phyloP scores from a whole-genome alignment of 305 asterid genomes.

The Caryopteris hybrid region DNA sequence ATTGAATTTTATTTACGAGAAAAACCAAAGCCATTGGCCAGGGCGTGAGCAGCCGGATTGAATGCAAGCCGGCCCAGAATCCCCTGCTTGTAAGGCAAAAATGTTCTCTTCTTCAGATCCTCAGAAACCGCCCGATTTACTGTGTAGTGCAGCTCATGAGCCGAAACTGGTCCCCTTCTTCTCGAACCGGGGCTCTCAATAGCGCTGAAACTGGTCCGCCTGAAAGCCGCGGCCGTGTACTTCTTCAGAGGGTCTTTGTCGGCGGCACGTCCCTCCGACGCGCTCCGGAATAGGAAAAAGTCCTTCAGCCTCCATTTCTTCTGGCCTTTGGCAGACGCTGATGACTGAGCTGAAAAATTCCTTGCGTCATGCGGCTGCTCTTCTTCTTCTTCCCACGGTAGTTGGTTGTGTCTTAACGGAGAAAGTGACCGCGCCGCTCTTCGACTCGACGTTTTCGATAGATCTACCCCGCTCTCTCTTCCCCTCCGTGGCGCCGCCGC shows the following conservation, averaged over 20 bases:
- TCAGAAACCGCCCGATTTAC: conserved; percentile 67
- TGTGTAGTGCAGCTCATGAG: conserved; percentile 77
- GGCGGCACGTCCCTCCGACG: conserved; percentile 78
- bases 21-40: conserved; percentile 71
- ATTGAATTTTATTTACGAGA: conserved; percentile 30
- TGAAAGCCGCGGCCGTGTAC: conserved; percentile 34
- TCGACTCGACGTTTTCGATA: conserved; percentile 37
- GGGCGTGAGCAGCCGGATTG: conserved; percentile 59
- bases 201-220: conserved; percentile 15
- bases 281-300: conserved; percentile 73
- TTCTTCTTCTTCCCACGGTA: conserved; percentile 35
- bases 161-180: conserved; percentile 49
- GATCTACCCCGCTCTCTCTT: conserved; percentile 28
- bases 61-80: conserved; percentile 62
- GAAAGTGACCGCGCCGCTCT: conserved; percentile 67
- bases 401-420: conserved; percentile 41
- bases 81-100: conserved; percentile 84
- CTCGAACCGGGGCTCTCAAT: conserved; percentile 20
- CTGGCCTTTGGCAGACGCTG: conserved; percentile 6
- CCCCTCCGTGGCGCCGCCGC: conserved; percentile 25
- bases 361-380: too few species aligned
- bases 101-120: conserved; percentile 71
- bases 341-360: conserved; percentile 10
- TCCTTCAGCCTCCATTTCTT: conserved; percentile 73
- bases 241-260: conserved; percentile 63